These are phyloP conservation scores for Mycena epipterygia DNA, from an alignment of 768 basidiomycete genomes.

Conservation along the genomic window DNA sequence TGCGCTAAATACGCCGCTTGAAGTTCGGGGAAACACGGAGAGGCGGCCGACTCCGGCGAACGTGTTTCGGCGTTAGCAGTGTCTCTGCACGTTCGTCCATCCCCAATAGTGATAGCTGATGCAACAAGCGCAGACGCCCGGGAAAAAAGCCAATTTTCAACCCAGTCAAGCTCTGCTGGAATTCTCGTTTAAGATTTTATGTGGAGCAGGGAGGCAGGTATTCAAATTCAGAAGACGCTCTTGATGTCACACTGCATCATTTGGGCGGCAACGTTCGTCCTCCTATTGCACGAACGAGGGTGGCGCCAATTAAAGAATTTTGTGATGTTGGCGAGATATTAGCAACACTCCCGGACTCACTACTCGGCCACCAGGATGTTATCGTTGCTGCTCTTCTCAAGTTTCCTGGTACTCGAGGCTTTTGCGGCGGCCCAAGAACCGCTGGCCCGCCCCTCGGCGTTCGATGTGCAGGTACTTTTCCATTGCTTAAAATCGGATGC, in stretches of 20 bases:
- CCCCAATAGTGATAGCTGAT: too few relatives aligned
- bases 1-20: conserved; percentile 4
- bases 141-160: too few relatives aligned
- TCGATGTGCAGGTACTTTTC: conserved; percentile 64
- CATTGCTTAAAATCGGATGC: conserved; percentile 1
- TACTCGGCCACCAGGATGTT: conserved; percentile 15
- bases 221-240: too few relatives aligned
- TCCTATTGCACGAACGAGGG: neutral
- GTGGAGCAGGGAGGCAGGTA: too few relatives aligned
- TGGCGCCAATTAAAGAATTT: conserved; percentile 26
- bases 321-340: neutral
- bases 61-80: conserved; percentile 2
- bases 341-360: neutral
- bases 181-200: too few relatives aligned
- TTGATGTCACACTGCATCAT: too few relatives aligned
- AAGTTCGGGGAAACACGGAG: neutral
- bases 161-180: too few relatives aligned
- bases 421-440: conserved; percentile 14
- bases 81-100: conserved; percentile 26
- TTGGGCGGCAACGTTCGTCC: conserved; percentile 30
- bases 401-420: conserved; percentile 12
- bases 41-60: neutral
- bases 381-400: neutral
- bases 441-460: conserved; percentile 48
- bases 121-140: too few relatives aligned